A percentile compares a stretch with the other conserved stretches of the same genome.
Conservation (phyloP, 2,329 filamentous ascomycete species). For the Scleromitrula shiraiana region DNA sequence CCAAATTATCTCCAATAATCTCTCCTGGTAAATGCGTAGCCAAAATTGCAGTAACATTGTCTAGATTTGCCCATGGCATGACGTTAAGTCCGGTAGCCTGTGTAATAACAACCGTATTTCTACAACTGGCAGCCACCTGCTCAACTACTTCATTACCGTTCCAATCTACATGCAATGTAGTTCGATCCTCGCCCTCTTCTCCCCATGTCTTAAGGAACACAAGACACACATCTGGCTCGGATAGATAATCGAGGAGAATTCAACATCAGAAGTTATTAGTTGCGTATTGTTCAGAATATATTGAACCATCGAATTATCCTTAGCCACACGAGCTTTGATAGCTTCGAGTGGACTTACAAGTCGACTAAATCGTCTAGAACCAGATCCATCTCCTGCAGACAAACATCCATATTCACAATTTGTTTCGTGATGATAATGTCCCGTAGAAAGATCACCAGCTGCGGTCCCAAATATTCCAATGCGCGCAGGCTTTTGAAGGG, state of each 20-base stretch:
- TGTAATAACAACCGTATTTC: constrained; percentile 58
- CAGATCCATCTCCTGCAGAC: constrained; percentile 37
- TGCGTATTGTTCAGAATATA: constrained; percentile 41
- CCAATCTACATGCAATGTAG: constrained; percentile 24
- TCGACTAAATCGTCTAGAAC: constrained; percentile 35
- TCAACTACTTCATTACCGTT: constrained; percentile 14
- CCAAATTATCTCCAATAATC: constrained; percentile 51
- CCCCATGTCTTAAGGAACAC: constrained; percentile 60
- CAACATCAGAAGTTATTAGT: constrained; percentile 30
- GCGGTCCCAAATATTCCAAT: constrained; percentile 50
- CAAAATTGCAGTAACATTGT: constrained; percentile 53
- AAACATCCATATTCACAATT: constrained; percentile 39
- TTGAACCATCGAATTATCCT: constrained; percentile 39
- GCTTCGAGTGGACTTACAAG: constrained; percentile 48
- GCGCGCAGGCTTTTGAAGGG: constrained; percentile 42
- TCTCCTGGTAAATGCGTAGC: constrained; percentile 52
- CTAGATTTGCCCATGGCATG: constrained; percentile 47
- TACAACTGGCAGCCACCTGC: constrained; percentile 39
- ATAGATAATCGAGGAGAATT: constrained; percentile 31
- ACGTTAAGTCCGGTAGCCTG: constrained; percentile 60
- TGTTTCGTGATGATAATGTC: constrained; percentile 12
- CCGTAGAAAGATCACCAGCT: constrained; percentile 50
- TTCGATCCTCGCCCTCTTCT: constrained; percentile 60
- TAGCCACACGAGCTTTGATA: constrained; percentile 36
- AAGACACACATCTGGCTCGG: constrained; percentile 54